Base-by-base conservation (phyloP, 331 rosid species). In the Stylosanthes scabra region DNA sequence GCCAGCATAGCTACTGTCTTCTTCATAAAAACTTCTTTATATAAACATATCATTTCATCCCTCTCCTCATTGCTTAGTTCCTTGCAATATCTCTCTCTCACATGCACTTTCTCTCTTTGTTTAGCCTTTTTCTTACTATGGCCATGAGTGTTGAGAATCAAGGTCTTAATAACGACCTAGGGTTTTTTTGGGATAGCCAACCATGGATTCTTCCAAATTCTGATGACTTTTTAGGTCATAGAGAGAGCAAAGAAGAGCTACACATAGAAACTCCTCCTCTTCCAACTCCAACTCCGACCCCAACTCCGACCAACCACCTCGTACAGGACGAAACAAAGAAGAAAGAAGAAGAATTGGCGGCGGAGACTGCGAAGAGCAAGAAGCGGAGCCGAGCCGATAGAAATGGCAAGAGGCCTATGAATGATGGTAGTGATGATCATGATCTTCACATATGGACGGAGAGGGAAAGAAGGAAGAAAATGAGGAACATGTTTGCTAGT, bases 401-500 rank as follows among this genome's bases (percentile, higher is more conserved):
- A 54, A 75, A 37, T 1, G 63, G 65, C 3, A 31, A 55, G 16
- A 71, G 13, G 11, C 31, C 11, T 49, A 5, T 49, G 55, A 49
- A 46, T 10, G 5, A 50, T 52, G 58, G 8, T 25, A 63, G 20
- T 14, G 70, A 59, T 3, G 86, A 80, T 31, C 88, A 88, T 74
- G 96, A 85, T 8, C 50, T 83, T 12, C 96, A 91, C 39, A 88
- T 89, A 49, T 83, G 85, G 88, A 89, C 89, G 0, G 97, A 94
- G 81, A 89, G 97, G 69, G 91, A 94, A 64, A 85, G 96, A 77
- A 84, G 97, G 82, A 94, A 87, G 84, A 94, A 86, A 89, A 88
- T 94, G 95, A 87, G 80, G 77, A 85, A 78, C 77, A 86, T 94
- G 95, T 94, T 88, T 15, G 9, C 80, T 25, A 79, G 6, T 75